A percentile compares a stretch with the other conserved stretches of the same genome.
Conservation (phyloP, 192 early-diverging fungal genomes). For the Bifiguratus adelaidae region DNA sequence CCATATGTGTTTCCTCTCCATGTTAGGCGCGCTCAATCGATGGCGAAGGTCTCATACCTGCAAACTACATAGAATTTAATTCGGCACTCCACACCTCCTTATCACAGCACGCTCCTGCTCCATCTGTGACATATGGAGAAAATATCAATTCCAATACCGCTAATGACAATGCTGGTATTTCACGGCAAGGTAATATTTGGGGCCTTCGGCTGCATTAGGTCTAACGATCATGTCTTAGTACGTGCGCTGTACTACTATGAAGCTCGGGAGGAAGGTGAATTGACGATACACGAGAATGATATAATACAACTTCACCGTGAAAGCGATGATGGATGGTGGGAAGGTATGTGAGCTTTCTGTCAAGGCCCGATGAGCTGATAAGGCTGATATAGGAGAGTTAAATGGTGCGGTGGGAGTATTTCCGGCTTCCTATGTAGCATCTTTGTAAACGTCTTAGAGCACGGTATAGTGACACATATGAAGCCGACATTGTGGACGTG, state of each 20-base stretch:
- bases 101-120: not conserved
- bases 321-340: constrained; percentile 46
- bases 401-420: too few relatives aligned
- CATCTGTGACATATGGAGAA: not conserved
- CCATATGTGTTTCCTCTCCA: not conserved
- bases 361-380: too few relatives aligned
- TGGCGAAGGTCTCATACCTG: constrained; percentile 32
- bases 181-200: not conserved
- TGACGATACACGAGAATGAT: constrained; percentile 33
- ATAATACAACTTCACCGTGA: constrained; percentile 29
- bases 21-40: constrained; percentile 7
- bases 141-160: not conserved
- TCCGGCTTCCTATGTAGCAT: too few relatives aligned
- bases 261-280: constrained; percentile 34
- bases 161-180: not conserved
- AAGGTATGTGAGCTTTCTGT: too few relatives aligned
- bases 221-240: constrained; percentile 10
- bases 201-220: not conserved
- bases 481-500: too few relatives aligned
- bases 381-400: too few relatives aligned
- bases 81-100: not conserved
- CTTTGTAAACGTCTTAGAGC: too few relatives aligned
- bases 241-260: constrained; percentile 40
- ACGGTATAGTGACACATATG: too few relatives aligned
- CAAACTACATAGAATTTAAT: constrained; percentile 23